Conservation (phyloP, 192 early-diverging fungal species). For the Umbelopsis isabellina region DNA sequence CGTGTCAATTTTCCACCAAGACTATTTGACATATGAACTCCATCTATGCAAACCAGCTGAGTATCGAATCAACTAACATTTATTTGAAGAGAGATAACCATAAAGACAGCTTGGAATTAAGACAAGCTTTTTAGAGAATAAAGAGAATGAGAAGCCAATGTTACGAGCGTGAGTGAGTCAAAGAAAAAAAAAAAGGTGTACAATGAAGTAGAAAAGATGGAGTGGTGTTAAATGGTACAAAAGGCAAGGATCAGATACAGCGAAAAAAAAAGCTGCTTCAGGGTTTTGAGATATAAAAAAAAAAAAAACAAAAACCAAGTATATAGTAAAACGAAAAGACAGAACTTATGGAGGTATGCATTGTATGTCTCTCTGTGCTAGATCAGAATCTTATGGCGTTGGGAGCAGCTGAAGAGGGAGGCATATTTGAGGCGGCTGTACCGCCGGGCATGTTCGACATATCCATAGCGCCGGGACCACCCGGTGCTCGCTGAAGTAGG, state of each 20-base stretch:
- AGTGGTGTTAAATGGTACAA: neutral
- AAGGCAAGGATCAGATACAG: neutral
- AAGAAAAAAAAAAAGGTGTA: slow-evolving; percentile 13
- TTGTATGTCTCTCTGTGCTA: no score
- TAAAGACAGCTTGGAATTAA: neutral
- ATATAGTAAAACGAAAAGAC: neutral
- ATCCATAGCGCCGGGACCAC: neutral
- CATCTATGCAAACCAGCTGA: no score
- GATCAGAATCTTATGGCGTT: neutral
- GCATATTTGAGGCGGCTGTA: neutral
- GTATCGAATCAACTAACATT: neutral
- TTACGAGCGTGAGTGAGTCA: neutral
- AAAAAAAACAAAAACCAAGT: neutral
- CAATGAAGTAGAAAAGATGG: neutral
- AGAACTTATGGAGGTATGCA: no score
- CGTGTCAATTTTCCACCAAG: neutral
- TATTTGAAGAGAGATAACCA: neutral
- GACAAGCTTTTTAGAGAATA: neutral
- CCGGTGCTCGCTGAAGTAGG: neutral
- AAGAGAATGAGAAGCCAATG: slow-evolving; percentile 9
- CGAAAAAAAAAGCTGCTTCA: neutral
- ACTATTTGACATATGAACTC: neutral
- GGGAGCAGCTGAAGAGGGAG: neutral
- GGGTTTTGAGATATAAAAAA: neutral
- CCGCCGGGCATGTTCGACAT: neutral